A percentile compares a stretch with the other conserved stretches of the same genome.
phyloP scores from a whole-genome alignment of 1,284 basidiomycete genomes.

The Trichosporon sp. region DNA sequence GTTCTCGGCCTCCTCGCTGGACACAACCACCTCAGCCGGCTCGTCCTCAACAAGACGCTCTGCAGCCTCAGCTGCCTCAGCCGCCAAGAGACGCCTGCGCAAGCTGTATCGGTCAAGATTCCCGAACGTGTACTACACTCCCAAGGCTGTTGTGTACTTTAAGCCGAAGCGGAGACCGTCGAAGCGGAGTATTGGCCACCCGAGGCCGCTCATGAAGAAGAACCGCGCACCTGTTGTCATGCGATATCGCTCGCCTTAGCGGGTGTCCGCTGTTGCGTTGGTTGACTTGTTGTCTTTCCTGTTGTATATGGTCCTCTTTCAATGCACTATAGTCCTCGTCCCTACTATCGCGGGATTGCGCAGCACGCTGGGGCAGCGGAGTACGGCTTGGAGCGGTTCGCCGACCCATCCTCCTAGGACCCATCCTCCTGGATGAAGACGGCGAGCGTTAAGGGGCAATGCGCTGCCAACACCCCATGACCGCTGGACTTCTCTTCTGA shows the following conservation, averaged over 20 bases:
- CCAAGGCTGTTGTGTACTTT: background rate
- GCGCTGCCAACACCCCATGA: too few relatives aligned
- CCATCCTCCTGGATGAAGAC: too few relatives aligned
- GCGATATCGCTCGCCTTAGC: background rate
- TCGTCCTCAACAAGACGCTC: background rate
- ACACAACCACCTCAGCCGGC: background rate
- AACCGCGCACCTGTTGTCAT: background rate
- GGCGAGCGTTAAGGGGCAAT: too few relatives aligned
- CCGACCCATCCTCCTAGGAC: too few relatives aligned
- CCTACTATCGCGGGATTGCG: too few relatives aligned
- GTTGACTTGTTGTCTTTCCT: too few relatives aligned
- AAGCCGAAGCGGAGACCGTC: background rate
- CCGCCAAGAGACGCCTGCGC: background rate
- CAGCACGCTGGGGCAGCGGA: too few relatives aligned
- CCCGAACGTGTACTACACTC: background rate
- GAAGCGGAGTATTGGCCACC: background rate
- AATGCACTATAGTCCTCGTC: too few relatives aligned
- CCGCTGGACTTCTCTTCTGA: too few relatives aligned
- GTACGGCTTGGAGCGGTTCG: too few relatives aligned
- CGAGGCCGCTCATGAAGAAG: background rate
- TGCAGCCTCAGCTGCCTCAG: background rate
- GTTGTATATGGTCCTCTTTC: too few relatives aligned
- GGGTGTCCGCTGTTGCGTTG: too few relatives aligned
- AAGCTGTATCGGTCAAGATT: background rate
- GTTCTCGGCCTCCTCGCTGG: background rate